Base-by-base conservation (phyloP, 441 rosid genomes). In the Capsella rubella region DNA sequence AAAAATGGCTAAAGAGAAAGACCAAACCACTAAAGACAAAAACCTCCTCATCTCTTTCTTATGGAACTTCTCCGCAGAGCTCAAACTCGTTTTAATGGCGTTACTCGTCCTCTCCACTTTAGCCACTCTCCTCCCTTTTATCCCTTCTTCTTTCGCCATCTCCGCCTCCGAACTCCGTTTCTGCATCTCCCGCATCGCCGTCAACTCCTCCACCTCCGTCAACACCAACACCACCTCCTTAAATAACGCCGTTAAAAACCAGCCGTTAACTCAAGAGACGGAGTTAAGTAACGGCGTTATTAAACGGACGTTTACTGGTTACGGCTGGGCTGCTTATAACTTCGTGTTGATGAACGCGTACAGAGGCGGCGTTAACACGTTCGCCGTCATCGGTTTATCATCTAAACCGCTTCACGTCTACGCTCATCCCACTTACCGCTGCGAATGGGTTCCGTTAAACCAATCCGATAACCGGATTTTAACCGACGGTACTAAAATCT, bases 361-460 rank as follows among this genome's bases (percentile, higher is more conserved):
- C 84, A 82, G 98, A 56, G 98, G 96, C 58, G 96, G 96, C 34
- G 79, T 65, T 55, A 67, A 67, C 79, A 81, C 83, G 11, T 93
- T 93, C 77, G 92, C 96, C 66, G 65, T 91, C n/a, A 75, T 86
- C 32, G 98, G 97, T 12, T 74, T 91, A 59, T 83, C 97, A 2
- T 93, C 97, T 3, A 93, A 93, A 62, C 94, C 98, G n/a, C 89
- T 88, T 13, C 97, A 91, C 66, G 82, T 89, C 4, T 91, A 78
- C 73, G 69, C 86, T 2, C 87, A 75, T 66, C 98, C 98, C 3
- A 68, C 82, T 28, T 93, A 93, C 67, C 74, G 79, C 27, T 91
- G 98, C 76, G 87, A 86, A 76, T 93, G 96, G 96, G 75, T 88
- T 32, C 86, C 84, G 3, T 29, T 40, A 9, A 59, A 80, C 66